Evolutionary conservation across 179 eudicot species (phyloP), one percentile per base, ranked within the genome.

Genomic region (Carnegiea gigantea): DNA sequence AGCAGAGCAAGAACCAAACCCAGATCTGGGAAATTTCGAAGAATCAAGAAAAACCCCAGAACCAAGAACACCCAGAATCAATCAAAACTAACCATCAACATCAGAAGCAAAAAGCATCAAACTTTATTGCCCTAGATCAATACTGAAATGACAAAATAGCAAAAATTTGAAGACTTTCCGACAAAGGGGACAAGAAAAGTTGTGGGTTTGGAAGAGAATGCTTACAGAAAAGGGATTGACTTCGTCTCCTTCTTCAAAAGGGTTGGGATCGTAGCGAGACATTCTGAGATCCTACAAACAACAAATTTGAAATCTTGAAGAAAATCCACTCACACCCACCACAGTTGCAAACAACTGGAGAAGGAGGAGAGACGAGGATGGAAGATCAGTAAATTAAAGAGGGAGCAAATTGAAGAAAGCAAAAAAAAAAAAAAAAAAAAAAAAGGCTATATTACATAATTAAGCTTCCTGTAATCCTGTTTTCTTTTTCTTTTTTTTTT

Each of bases 201-300:
- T 60, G 17, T 67, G 11, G 71, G 71, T 7, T 13, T 40, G 6
- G 33, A 67, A 18, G 73, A 36, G 73, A 30, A 23, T 30, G 73
- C 43, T 36, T 70, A 70, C 73, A 28, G 73, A 70, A 70, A 70
- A 70, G 21, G 73, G 73, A 36, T 70, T 70, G 73, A 70, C 73
- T 70, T 70, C 73, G 1, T 70, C 73, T 36, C 33, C 44, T 36
- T 70, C 73, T 30, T 70, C 73, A 6, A 70, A 70, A 70, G 73
- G 73, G 46, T 70, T 70, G 46, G 73, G 73, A 70, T 70, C 73
- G 43, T 70, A 70, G 46, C 73, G 43, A 28, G 73, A 6, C 73
- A 70, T 70, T 70, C 13, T 5, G 44, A 30, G 73, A 70, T 70
- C 43, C 23, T 70, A 36, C 20, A n/a, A 36, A 18, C 6, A 36